Evolutionary conservation across 345 rosid species (phyloP), one percentile per base, ranked within the genome.

Genomic region (Carallia pectinifolia): DNA sequence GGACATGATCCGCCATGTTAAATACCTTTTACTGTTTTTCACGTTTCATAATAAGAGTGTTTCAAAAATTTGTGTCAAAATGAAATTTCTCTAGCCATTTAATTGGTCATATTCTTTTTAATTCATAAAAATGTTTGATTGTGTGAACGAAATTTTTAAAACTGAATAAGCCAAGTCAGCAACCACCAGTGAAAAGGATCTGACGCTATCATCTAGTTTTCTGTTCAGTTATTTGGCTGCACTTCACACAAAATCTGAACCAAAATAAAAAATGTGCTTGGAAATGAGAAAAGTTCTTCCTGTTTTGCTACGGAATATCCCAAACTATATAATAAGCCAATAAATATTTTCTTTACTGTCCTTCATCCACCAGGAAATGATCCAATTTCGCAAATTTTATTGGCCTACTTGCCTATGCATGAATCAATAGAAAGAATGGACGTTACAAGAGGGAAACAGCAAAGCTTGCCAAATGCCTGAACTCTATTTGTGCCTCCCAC

Each of bases 131-230:
- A 29, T 16, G 61, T 27, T 31, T 59, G 62, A 33, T 12, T 17
- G 31, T 30, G 9, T 62, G 59, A 53, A 33, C 34, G 34, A 33
- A 33, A 33, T 33, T 33, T 2, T 33, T 33, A 33, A 29, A 16
- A 8, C 34, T 34, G 34, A 31, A 12, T 1, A 31, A 31, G 69
- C 72, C 44, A 52, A 44, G 71, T 81, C 83, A 68, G 74, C 77
- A 79, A 37, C 67, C 87, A 81, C 80, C 64, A 64, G 69, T 75
- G 74, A 84, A 80, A 70, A 75, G 85, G 82, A 79, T 77, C 80
- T 68, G 83, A 79, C 79, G 38, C 76, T 52, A 76, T 64, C 64
- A 65, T 76, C 18, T 67, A 33, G 66, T 56, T 65, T 23, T 69
- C 29, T 23, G 13, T 53, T 6, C n/a, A 30, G 40, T 8, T 61